Base-by-base conservation (phyloP, 2,329 filamentous ascomycete species). In the Ascosphaera apis region DNA sequence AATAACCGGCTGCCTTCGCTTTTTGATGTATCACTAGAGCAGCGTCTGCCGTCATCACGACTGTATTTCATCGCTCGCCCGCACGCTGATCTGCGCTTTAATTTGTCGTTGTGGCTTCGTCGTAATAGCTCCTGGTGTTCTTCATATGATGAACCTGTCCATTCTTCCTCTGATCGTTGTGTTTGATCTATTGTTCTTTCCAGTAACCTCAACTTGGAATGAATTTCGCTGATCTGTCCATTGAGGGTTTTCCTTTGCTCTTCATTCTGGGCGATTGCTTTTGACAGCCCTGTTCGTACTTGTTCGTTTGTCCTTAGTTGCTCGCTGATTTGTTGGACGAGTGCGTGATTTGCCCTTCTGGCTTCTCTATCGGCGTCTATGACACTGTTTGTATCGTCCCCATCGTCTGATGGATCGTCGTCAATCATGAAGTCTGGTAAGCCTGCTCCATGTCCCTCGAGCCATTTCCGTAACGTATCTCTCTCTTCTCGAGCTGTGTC, bases 401-500 rank as follows among this genome's bases (percentile, higher is more conserved):
- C 1, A 54, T 51, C 15, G 55, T 56, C 33, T 53, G 52, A 33
- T 60, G 54, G 36, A 57, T 51, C 36, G 47, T 44, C 44, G 49
- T 47, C 38, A 62, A 63, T 62, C 39, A 67, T 56, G 12, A 66
- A 66, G 33, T 72, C 72, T 0, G 76, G 73, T 16, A 79, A 72
- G 30, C 74, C 62, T 37, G 84, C 82, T 48, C 93, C 83, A 45
- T 84, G 78, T 52, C 91, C 81, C 41, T 74, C 63, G 15, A 95
- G 66, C 17, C 95, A 62, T 21, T 63, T 68, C 31, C 81, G 73
- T 30, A 98, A 66, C n/a, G 79, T 79, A 30, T 70, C 63, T 19
- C 91, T 91, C 57, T 98, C 88, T 52, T 88, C 79, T 54, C 93
- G 82, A 17, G 88, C 84, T 42, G 84, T 79, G 54, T 95, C 88